These are phyloP conservation scores for Boletus eberwhitei DNA, from an alignment of 768 basidiomycete species.

Conservation along the genomic window DNA sequence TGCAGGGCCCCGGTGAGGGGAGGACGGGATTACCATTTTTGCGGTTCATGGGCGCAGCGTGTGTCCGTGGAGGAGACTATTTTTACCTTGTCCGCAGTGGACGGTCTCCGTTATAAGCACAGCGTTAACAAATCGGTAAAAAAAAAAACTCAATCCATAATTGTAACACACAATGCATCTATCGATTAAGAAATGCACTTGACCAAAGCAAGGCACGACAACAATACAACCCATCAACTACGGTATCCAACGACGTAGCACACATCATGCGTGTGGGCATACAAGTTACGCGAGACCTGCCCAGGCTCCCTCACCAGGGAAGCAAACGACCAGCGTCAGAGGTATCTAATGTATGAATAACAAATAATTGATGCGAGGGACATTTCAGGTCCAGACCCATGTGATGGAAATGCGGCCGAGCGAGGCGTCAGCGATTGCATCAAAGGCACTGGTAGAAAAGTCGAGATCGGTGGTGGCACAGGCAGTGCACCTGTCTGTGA, in stretches of 20 bases:
- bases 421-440: constrained; percentile 37
- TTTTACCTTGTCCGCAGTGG: constrained; percentile 9
- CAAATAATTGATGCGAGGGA: constrained; percentile 19
- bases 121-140: background rate
- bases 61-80: background rate
- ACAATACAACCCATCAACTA: constrained; percentile 31
- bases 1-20: constrained; percentile 23
- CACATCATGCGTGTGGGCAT: constrained; percentile 19
- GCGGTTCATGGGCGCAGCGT: background rate
- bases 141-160: background rate
- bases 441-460: constrained; percentile 60
- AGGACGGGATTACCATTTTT: constrained; percentile 1
- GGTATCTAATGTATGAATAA: constrained; percentile 23
- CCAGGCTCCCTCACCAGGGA: constrained; percentile 27
- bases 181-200: constrained; percentile 25
- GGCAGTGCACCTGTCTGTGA: constrained; percentile 62
- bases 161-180: background rate
- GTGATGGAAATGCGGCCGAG: constrained; percentile 53
- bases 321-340: constrained; percentile 20
- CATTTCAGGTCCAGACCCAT: constrained; percentile 43
- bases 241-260: constrained; percentile 25
- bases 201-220: constrained; percentile 34
- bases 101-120: constrained; percentile 9
- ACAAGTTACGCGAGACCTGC: constrained; percentile 12
- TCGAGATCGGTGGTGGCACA: constrained; percentile 56